Conservation (phyloP, 768 basidiomycete genomes). For the Inosperma sp. region DNA sequence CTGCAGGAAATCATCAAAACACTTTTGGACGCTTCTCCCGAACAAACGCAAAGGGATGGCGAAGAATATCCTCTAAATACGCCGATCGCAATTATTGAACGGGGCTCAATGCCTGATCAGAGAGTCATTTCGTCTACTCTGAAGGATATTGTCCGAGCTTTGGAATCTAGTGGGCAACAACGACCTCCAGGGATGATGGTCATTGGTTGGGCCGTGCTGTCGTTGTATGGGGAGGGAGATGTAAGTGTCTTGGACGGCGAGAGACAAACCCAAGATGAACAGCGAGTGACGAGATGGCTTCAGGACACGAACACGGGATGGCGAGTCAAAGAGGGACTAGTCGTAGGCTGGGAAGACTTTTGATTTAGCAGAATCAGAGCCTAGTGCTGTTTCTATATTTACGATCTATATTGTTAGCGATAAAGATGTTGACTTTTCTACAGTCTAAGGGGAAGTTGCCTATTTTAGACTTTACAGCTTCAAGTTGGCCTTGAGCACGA, state of each 20-base stretch:
- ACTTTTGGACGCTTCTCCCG: neutral
- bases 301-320: constrained; percentile 45
- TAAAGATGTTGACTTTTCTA: too few relatives aligned
- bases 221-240: constrained; percentile 56
- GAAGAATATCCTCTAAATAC: constrained; percentile 62
- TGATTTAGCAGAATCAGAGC: too few relatives aligned
- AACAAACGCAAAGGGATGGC: constrained; percentile 32
- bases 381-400: too few relatives aligned
- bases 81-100: constrained; percentile 92
- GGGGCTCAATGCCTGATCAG: constrained; percentile 93
- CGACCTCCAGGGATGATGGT: constrained; percentile 95
- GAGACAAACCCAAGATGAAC: constrained; percentile 31
- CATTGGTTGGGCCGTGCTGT: constrained; percentile 86
- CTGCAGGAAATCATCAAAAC: constrained; percentile 57
- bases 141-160: constrained; percentile 58
- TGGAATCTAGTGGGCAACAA: constrained; percentile 78
- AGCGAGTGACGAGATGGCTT: constrained; percentile 58
- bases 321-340: constrained; percentile 63
- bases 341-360: constrained; percentile 34
- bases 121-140: constrained; percentile 78
- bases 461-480: too few relatives aligned
- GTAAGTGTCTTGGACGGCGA: constrained; percentile 44
- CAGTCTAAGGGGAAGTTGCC: too few relatives aligned
- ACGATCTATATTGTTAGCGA: too few relatives aligned
- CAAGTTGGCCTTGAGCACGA: too few relatives aligned